Conservation (phyloP, 225 moss, liverwort and hornwort species). For the Polytrichum formosum region DNA sequence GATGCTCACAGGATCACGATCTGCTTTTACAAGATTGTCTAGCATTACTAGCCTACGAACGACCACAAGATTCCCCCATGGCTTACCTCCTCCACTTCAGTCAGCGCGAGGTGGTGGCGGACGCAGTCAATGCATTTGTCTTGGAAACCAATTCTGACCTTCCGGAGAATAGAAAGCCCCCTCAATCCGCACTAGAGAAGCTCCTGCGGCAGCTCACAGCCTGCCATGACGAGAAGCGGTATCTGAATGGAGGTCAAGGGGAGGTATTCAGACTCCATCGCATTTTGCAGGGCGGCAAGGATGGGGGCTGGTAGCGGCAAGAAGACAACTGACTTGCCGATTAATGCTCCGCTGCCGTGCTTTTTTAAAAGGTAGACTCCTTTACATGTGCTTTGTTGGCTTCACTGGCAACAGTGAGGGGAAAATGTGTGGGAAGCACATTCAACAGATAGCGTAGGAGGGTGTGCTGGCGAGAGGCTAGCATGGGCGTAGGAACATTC, state of each 20-base stretch:
- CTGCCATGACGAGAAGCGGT: slow-evolving; percentile 75
- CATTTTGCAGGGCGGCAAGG: slow-evolving; percentile 85
- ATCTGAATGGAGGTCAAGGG: slow-evolving; percentile 86
- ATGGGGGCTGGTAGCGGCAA: slow-evolving; percentile 74
- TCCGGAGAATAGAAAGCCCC: slow-evolving; percentile 46
- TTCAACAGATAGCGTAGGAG: slow-evolving; percentile 39
- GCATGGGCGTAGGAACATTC: slow-evolving; percentile 36
- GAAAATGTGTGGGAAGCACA: slow-evolving; percentile 28
- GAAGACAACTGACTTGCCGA: neutral
- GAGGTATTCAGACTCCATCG: slow-evolving; percentile 91
- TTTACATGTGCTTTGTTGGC: slow-evolving; percentile 15
- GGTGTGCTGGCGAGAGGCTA: slow-evolving; percentile 35
- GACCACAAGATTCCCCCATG: slow-evolving; percentile 83
- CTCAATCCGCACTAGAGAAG: slow-evolving; percentile 86
- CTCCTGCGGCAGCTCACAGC: slow-evolving; percentile 86
- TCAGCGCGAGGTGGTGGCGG: slow-evolving; percentile 90
- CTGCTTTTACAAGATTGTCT: slow-evolving; percentile 81
- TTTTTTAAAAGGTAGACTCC: slow-evolving; percentile 16
- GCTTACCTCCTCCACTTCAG: slow-evolving; percentile 79
- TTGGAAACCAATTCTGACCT: slow-evolving; percentile 74
- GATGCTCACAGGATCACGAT: slow-evolving; percentile 67
- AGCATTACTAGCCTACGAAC: slow-evolving; percentile 85
- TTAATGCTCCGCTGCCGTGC: slow-evolving; percentile 10
- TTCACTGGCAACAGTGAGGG: slow-evolving; percentile 11
- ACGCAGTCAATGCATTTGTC: slow-evolving; percentile 88